phyloP scores from a whole-genome alignment of 805 yeast species.

The Candida manassasensis region DNA sequence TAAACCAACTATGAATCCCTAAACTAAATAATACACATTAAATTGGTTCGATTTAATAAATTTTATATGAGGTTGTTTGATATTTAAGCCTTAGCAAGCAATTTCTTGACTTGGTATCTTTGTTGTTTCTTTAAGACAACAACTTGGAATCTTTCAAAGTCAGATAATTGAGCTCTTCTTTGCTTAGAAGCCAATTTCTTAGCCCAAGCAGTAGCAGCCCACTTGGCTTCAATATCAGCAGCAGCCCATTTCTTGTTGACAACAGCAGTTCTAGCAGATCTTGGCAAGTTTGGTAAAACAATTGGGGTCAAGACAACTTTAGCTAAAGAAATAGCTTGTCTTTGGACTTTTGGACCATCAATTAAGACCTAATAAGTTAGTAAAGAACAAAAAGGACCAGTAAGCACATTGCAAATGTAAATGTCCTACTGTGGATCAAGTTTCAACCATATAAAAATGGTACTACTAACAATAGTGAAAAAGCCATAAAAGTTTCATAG shows the following conservation, averaged over 20 bases:
- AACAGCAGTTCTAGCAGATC: slow-evolving; percentile 85
- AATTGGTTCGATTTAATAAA: slow-evolving; percentile 9
- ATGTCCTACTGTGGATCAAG: too few relatives aligned
- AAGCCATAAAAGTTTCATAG: background rate
- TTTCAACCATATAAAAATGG: too few relatives aligned
- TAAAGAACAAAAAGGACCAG: too few relatives aligned
- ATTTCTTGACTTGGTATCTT: slow-evolving; percentile 91
- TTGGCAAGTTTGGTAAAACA: slow-evolving; percentile 80
- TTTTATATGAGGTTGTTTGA: background rate
- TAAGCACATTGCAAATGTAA: too few relatives aligned
- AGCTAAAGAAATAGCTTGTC: slow-evolving; percentile 87
- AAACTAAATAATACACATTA: slow-evolving; percentile 24
- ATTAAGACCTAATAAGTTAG: slow-evolving; percentile 65
- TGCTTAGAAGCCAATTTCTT: slow-evolving; percentile 94
- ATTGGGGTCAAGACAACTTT: slow-evolving; percentile 91
- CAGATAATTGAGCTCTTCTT: slow-evolving; percentile 88
- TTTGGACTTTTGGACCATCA: slow-evolving; percentile 94
- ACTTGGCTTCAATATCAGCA: slow-evolving; percentile 81
- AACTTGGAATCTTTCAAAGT: slow-evolving; percentile 99
- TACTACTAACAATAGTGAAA: background rate
- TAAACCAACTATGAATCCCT: slow-evolving; percentile 24
- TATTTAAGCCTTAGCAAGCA: slow-evolving; percentile 89
- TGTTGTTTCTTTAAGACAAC: slow-evolving; percentile 96
- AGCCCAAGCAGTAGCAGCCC: slow-evolving; percentile 96
- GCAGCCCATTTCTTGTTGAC: slow-evolving; percentile 93